Base-by-base conservation (phyloP, 345 rosid genomes). In the Noccaea bulbosa region DNA sequence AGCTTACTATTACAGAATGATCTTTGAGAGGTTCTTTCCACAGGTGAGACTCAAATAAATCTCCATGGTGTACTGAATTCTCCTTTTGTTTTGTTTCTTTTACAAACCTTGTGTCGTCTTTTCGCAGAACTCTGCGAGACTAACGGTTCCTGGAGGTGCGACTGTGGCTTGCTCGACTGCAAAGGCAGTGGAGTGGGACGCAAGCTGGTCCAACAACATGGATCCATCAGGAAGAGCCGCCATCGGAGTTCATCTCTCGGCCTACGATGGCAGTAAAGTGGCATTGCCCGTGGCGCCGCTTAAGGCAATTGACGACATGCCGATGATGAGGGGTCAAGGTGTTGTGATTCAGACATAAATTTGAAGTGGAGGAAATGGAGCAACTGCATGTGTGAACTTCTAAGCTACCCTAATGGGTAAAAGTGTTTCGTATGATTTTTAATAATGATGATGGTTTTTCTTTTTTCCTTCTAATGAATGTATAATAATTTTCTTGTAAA, bases 181-280 rank as follows among this genome's bases (percentile, higher is more conserved):
- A 0, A 91, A 85, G 64, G 97, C 98, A 15, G 77, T 91, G 0
- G 96, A 88, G 51, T 93, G 98, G 96, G 97, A 93, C 34, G 87
- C 84, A 27, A 59, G 84, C 2, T 91, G 98, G 98, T 82, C 90
- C 8, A 84, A 79, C 46, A 93, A 93, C 60, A 90, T 93, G 4
- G 98, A 93, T 46, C 98, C 98, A n/a, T 93, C 98, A 0, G 97
- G 98, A 49, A 72, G 98, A 76, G 98, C 97, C 6, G 98, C 97
- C 9, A 47, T 84, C 3, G 98, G 97, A 54, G 97, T 93, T 40
- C 97, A 93, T 71, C 80, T 87, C 47, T 89, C 93, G 5, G 89
- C 88, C 38, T 94, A 91, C 41, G 86, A 80, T 0, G 43, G 77
- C 24, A 68, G 61, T 68, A 54, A 76, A 5, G 71, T 77, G 16